phyloP scores from a whole-genome alignment of 345 rosid genomes.

The Euphorbia peplus region DNA sequence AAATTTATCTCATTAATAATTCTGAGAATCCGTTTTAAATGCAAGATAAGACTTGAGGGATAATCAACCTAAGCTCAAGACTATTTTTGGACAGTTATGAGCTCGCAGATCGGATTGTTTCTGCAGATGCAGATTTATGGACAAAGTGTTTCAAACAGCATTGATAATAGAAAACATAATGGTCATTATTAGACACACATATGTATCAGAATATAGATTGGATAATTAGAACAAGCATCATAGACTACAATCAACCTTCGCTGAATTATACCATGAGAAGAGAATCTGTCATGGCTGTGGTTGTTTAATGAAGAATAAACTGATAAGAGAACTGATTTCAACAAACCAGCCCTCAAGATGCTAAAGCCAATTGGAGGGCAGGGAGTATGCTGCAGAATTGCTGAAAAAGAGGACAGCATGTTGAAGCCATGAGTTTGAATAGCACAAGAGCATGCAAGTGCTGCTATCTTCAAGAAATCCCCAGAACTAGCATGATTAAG shows the following conservation, averaged over 20 bases:
- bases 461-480: constrained; percentile 35
- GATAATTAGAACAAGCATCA: not conserved
- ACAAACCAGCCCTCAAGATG: constrained; percentile 43
- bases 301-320: constrained; percentile 33
- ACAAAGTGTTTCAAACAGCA: not conserved
- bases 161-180: not conserved
- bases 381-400: constrained; percentile 41
- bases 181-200: not conserved
- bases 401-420: constrained; percentile 41
- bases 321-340: constrained; percentile 42
- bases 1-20: not conserved
- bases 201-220: not conserved
- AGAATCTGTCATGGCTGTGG: constrained; percentile 23
- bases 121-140: not conserved
- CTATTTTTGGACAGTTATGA: not conserved
- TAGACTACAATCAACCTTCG: constrained; percentile 1
- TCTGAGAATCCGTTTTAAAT: not conserved
- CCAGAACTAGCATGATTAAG: constrained; percentile 24
- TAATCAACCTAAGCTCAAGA: not conserved
- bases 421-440: constrained; percentile 44
- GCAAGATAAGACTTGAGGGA: not conserved
- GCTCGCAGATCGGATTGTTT: not conserved
- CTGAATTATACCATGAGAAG: constrained; percentile 37
- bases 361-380: constrained; percentile 43
- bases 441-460: constrained; percentile 43